Evolutionary conservation across 768 basidiomycete genomes (phyloP), one percentile per base, ranked within the genome.

Genomic region (Trametes villosa): DNA sequence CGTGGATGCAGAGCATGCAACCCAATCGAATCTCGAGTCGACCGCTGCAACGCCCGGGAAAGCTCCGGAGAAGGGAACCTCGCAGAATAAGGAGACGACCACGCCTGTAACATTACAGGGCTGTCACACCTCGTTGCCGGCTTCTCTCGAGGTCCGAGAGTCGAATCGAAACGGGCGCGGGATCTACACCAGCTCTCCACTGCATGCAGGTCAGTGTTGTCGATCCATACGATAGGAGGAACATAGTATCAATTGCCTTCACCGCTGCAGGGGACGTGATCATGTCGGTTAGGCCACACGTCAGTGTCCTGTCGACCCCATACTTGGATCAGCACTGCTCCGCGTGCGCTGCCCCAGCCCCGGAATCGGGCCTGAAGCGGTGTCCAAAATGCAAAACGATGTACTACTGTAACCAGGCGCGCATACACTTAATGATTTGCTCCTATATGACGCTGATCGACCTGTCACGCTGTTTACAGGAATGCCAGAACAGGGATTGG

Each of bases 401-500:
- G 1, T 80, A 83, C 68, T 98, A 98, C 67, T 98, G 96, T 70
- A 82, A 87, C 54, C 63, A 77, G 17, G 92, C 94, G 68, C 36
- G 87, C 71, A 41, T 20, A 50, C 27, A 34, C 38, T 66, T 42
- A 27, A 34, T 18, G 41, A 9, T 60, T 18, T 45, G 44, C 31
- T 49, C 11, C 18, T 1, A 31, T 33, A 22, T 12, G 11, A 12
- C n/a, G 9, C 36, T 57, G 9, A 34, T 44, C 9, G 15, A 22
- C 12, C 24, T 42, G n/a, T 27, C 26, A 8, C 4, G 13, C n/a
- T 18, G 44, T 57, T 2, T 66, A n/a, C n/a, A 92, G 87, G 71
- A 70, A 38, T 94, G 92, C 67, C 92, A 94, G 76, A 85, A 75
- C 40, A 70, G 72, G 29, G 93, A 92, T 65, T 94, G 93, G 94